Base-by-base conservation (phyloP, 106 monocot species). In the Vanilla planifolia region DNA sequence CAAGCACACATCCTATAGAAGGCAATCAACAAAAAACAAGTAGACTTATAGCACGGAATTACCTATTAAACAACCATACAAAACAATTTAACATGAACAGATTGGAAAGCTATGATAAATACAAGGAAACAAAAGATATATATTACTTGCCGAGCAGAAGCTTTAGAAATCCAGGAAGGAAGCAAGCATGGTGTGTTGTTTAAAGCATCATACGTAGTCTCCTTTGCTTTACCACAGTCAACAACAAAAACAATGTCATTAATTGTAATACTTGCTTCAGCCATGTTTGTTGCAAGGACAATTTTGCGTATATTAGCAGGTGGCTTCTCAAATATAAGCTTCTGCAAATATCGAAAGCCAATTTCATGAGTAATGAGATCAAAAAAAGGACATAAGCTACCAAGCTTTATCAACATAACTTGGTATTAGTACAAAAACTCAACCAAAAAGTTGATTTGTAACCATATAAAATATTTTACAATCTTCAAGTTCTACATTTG, bases 241-340 rank as follows among this genome's bases (percentile, higher is more conserved):
- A 98, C 92, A 40, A 98, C 98, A 80, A 88, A 98, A 70, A 98
- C 98, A 66, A 98, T 69, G 73, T 98, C 98, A 85, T 98, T 98
- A 22, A 98, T 85, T 42, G 98, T 98, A 59, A 98, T 98, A 70
- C 98, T 98, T 79, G 98, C 98, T 75, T 98, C 98, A 35, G 98
- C 98, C 98, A 98, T 98, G 62, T 98, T 98, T 59, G 98, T 98
- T 16, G 98, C 98, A 67, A 98, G 91, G 20, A 98, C 82, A 50
- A 98, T 82, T 60, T 98, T 98, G 6, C 92, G 84, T 32, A 98
- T 60, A 81, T 92, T 98, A 24, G 84, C 77, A 28, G 88, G 88
- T 60, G 98, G 73, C 39, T 73, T 98, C 71, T 92, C 92, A 80
- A 98, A 98, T 67, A 98, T 98, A 16, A 98, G 81, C 73, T 82